A percentile compares a stretch with the other conserved stretches of the same genome.
Conservation (phyloP, 441 rosid genomes). For the Macaranga tanarius region DNA sequence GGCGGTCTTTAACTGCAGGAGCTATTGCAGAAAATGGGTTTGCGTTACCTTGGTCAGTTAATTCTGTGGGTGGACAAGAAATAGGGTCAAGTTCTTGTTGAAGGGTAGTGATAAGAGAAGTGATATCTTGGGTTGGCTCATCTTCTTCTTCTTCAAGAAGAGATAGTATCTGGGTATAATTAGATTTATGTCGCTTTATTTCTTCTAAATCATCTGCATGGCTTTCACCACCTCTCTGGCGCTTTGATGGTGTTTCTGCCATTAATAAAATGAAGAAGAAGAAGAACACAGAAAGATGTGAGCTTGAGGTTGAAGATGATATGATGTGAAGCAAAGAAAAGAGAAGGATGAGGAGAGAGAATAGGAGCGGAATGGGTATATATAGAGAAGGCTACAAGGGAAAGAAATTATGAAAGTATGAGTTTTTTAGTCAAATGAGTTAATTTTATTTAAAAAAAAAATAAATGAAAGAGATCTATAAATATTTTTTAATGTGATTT, state of each 20-base stretch:
- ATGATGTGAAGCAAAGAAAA: conserved; percentile 3
- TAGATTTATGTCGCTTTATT: conserved; percentile 45
- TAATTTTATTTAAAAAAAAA: too few relatives aligned
- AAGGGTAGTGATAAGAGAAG: conserved; percentile 49
- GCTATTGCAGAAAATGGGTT: background rate
- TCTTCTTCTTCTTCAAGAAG: conserved; percentile 57
- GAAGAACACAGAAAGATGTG: background rate
- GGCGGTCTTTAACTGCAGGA: conserved; percentile 15
- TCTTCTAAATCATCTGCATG: conserved; percentile 40
- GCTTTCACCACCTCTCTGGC: conserved; percentile 55
- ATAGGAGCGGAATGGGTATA: conserved; percentile 36
- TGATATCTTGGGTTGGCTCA: conserved; percentile 48
- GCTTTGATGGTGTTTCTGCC: conserved; percentile 54
- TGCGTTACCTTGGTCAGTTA: conserved; percentile 13
- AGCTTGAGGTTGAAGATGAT: too few relatives aligned
- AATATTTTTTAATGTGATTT: background rate
- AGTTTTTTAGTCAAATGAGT: conserved; percentile 43
- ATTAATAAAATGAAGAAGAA: conserved; percentile 18
- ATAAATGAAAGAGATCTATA: background rate
- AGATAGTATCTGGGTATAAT: conserved; percentile 36
- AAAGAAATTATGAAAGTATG: conserved; percentile 8
- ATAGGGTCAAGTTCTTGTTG: conserved; percentile 47
- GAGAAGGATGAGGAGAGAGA: conserved; percentile 39
- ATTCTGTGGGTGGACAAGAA: background rate
- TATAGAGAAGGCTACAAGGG: conserved; percentile 36